Conservation (phyloP, 1,284 basidiomycete species). For the Ustilago xerochloae region DNA sequence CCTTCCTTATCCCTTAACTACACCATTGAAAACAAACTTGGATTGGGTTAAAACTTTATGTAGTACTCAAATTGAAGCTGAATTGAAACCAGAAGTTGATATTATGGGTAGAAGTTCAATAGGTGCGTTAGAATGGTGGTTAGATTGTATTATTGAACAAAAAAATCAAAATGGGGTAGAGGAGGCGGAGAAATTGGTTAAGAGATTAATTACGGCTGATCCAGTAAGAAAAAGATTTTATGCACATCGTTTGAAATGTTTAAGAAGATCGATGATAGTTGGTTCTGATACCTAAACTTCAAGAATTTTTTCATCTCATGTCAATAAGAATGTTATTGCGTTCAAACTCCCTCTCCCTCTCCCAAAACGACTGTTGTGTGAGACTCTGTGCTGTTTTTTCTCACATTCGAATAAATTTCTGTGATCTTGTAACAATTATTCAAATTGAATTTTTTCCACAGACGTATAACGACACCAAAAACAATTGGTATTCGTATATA, state of each 20-base stretch:
- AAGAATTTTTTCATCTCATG: background rate
- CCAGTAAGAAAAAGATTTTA: constrained; percentile 46
- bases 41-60: constrained; percentile 26
- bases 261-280: constrained; percentile 13
- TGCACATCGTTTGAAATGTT: constrained; percentile 31
- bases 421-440: too few relatives aligned
- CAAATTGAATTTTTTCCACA: too few relatives aligned
- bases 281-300: too few relatives aligned
- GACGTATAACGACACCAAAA: too few relatives aligned
- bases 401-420: too few relatives aligned
- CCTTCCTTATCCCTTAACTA: background rate
- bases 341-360: too few relatives aligned
- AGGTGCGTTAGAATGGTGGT: constrained; percentile 60
- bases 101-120: constrained; percentile 23
- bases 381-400: too few relatives aligned
- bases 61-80: constrained; percentile 28
- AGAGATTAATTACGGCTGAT: constrained; percentile 46
- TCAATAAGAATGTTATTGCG: too few relatives aligned
- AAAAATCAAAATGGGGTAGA: background rate
- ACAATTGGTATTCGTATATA: too few relatives aligned
- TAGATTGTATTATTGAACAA: constrained; percentile 35
- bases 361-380: too few relatives aligned
- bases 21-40: background rate
- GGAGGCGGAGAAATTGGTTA: constrained; percentile 26
- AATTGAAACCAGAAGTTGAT: constrained; percentile 38